These are phyloP conservation scores for Aspergillus amoenus DNA, from an alignment of 2,329 filamentous ascomycete genomes.

Conservation along the genomic window DNA sequence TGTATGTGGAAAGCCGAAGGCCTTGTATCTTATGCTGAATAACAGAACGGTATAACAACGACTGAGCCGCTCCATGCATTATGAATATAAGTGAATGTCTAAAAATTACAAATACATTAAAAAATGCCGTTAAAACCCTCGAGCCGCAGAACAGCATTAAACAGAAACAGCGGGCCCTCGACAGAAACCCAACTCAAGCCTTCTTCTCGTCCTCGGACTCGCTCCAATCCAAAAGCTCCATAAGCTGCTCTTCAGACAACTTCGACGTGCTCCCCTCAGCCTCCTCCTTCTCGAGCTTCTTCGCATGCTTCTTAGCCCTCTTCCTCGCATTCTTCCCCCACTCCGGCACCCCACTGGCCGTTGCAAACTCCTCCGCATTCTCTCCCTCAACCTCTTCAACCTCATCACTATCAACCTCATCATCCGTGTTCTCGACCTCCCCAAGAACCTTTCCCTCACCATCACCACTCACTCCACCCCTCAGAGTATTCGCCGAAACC, in stretches of 20 bases:
- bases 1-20: too few relatives aligned
- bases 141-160: too few relatives aligned
- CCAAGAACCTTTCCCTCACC: conserved; percentile 49
- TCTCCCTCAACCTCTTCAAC: conserved; percentile 30
- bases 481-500: conserved; percentile 65
- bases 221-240: conserved; percentile 65
- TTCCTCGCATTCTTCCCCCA: conserved; percentile 72
- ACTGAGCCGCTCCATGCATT: too few relatives aligned
- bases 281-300: conserved; percentile 62
- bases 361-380: conserved; percentile 33
- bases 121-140: too few relatives aligned
- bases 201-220: conserved; percentile 32
- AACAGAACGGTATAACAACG: too few relatives aligned
- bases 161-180: too few relatives aligned
- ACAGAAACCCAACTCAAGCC: conserved; percentile 4
- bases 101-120: too few relatives aligned
- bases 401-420: conserved; percentile 43
- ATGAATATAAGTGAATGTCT: too few relatives aligned
- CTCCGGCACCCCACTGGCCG: conserved; percentile 49
- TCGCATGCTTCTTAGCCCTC: conserved; percentile 66
- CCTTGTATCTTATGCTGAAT: too few relatives aligned
- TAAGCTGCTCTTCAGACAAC: conserved; percentile 72
- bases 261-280: conserved; percentile 59
- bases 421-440: conserved; percentile 39
- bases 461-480: conserved; percentile 52